Base-by-base conservation (phyloP, 805 yeast genomes). In the Myxozyma vanderwaltii region DNA sequence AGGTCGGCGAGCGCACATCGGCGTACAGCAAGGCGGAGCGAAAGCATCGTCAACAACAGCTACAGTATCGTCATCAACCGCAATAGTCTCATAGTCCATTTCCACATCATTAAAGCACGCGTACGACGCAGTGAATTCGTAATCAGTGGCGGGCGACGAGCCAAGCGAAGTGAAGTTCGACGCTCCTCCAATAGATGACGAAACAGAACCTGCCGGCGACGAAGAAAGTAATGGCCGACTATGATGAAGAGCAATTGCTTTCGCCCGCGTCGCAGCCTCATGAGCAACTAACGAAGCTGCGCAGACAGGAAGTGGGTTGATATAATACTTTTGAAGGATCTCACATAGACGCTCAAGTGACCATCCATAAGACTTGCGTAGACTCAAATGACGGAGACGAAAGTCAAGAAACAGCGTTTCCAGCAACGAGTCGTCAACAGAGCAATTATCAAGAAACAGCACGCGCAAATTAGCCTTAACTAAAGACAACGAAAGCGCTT, bases 381-480 rank as follows among this genome's bases (percentile, higher is more conserved):
- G 50, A 33, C 58, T 38, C 23, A 62, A 56, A 44, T 44, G 56
- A 3, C 58, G 43, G 17, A 62, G 56, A 17, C 56, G 31, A 36
- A 29, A 60, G 13, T 62, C 61, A 19, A 60, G 48, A 39, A 62
- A 62, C 23, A 62, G 55, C 35, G 58, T 6, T 12, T 51, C 46
- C 36, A 62, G 53, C 17, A 59, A 43, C 33, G 23, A n/a, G 59
- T 62, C 50, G 53, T 60, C 65, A 24, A 62, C 58, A 19, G 51
- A 36, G 41, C 64, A 62, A n/a, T 44, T 13, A 38, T 62, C 64
- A 26, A 62, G 59, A 19, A 40, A 38, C 36, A 62, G 46, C 47
- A 90, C 65, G 86, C 87, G 70, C 88, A 85, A 70, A 76, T 73
- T 61, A 81, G 77, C 70, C 75, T 82, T 63, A 86, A 84, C 70